Conservation (phyloP, 805 yeast genomes). For the Candida maris region DNA sequence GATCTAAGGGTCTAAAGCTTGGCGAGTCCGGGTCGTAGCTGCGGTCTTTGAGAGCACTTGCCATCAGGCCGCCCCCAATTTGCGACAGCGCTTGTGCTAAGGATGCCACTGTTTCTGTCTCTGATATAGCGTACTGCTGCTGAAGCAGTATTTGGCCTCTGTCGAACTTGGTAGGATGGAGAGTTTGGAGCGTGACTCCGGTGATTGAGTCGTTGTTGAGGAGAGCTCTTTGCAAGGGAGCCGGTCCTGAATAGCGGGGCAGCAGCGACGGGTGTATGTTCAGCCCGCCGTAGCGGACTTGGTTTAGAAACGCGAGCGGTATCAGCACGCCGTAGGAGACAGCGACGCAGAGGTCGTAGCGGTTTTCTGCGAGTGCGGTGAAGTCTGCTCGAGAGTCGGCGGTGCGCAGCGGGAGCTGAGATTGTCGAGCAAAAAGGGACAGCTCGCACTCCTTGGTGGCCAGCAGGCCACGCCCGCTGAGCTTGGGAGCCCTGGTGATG, state of each 20-base stretch:
- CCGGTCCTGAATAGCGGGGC: constrained; percentile 81
- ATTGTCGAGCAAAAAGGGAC: constrained; percentile 34
- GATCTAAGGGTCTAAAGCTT: constrained; percentile 14
- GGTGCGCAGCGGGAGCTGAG: constrained; percentile 38
- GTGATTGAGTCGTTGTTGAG: constrained; percentile 58
- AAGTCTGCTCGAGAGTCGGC: constrained; percentile 50
- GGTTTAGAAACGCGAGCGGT: constrained; percentile 53
- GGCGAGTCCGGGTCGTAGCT: constrained; percentile 23
- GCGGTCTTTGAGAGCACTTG: constrained; percentile 37
- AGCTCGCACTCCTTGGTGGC: constrained; percentile 51
- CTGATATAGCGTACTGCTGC: constrained; percentile 39
- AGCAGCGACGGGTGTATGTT: constrained; percentile 91
- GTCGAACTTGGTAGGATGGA: constrained; percentile 87
- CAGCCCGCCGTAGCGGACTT: constrained; percentile 60
- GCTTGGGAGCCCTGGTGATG: constrained; percentile 61
- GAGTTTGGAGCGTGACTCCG: constrained; percentile 86
- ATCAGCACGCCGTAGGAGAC: constrained; percentile 87
- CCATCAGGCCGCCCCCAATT: constrained; percentile 60
- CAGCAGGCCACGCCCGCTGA: constrained; percentile 55
- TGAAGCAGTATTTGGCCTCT: constrained; percentile 67
- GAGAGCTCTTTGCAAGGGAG: constrained; percentile 82
- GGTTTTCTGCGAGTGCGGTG: constrained; percentile 17
- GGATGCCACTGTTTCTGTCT: constrained; percentile 41
- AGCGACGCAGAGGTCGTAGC: constrained; percentile 72
- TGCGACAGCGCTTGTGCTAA: constrained; percentile 52